Percentiles rank a stretch among this genome's conserved stretches.
Conservation (phyloP, 2,329 filamentous ascomycete species). For the Colletotrichum higginsianum region DNA sequence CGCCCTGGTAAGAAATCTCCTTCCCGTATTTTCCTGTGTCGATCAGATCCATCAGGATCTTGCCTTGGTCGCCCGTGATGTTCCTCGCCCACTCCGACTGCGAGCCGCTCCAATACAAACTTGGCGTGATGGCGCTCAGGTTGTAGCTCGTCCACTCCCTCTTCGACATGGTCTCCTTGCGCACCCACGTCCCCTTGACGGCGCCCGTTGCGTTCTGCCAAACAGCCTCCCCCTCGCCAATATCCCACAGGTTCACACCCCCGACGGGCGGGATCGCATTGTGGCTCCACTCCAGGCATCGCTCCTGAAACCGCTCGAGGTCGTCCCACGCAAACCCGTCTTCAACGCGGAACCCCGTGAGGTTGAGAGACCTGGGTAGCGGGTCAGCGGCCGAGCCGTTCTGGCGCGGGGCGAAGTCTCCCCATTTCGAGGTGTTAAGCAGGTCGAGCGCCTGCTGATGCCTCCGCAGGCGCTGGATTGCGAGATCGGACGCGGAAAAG, state of each 20-base stretch:
- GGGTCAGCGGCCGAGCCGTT: conserved; percentile 35
- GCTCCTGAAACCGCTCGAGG: conserved; percentile 75
- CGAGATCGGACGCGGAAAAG: conserved; percentile 51
- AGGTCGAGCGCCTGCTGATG: conserved; percentile 67
- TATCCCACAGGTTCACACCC: conserved; percentile 58
- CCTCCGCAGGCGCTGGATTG: conserved; percentile 60
- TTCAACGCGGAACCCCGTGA: conserved; percentile 82
- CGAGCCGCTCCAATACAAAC: conserved; percentile 74
- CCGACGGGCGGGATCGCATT: conserved; percentile 62
- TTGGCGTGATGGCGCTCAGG: conserved; percentile 74
- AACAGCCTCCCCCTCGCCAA: conserved; percentile 60
- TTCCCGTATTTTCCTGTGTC: conserved; percentile 62
- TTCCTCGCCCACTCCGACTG: conserved; percentile 81
- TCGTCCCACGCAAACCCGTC: conserved; percentile 87
- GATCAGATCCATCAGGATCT: conserved; percentile 76
- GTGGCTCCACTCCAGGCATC: conserved; percentile 73
- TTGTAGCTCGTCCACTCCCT: conserved; percentile 70
- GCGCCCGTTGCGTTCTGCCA: conserved; percentile 87
- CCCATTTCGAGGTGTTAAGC: conserved; percentile 71
- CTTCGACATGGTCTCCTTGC: conserved; percentile 64
- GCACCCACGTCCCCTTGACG: conserved; percentile 82
- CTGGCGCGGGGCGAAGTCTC: conserved; percentile 68
- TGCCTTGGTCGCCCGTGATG: conserved; percentile 80
- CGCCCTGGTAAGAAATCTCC: conserved; percentile 59
- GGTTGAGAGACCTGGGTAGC: conserved; percentile 69